Base-by-base conservation (phyloP, 163 green algal species). In the Scenedesmus sp. region DNA sequence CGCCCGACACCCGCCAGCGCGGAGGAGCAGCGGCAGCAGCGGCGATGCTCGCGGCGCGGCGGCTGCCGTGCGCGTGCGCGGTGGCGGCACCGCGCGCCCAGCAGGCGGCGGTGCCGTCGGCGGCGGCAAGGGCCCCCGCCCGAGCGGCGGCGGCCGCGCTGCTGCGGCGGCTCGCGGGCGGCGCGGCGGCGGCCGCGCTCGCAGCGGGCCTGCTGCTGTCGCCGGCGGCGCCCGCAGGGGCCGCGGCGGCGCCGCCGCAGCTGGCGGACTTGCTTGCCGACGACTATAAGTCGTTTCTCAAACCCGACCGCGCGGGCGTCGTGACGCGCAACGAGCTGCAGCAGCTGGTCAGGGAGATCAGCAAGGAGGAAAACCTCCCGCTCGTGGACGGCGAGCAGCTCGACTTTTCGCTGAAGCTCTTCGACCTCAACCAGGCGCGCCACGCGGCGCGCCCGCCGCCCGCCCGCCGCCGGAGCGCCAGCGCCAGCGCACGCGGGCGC, bases 321-420 rank as follows among this genome's bases (percentile, higher is more conserved):
- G 44, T 81, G 31, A 67, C 50, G 14, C 63, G 48, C 60, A 74
- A 34, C 60, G 73, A 81, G 33, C 42, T 81, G 50, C 60, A 81
- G 73, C 39, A 56, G 33, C 24, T 81, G 22, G 48, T 66, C 34
- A 81, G 65, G 47, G 45, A 26, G 1, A 28, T 81, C 9, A 66
- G 28, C 28, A 26, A 36, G 34, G 60, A 81, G 39, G 50, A 60
- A 1, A 65, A 64, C 45, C 24, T 81, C 14, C 73, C 73, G 11
- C 48, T 74, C 45, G 28, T 81, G 4, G 60, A 65, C 20, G 48
- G 20, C 17, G 73, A 57, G 29, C 60, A 70, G 60, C 33, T 81
- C 28, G 73, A 81, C 20, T 81, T 81, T 50, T 74, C 45, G 51
- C 44, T 81, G 73, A 74, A 65, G 45, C 73, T 81, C 13, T 81